These are phyloP conservation scores for Golubevia pallescens DNA, from an alignment of 1,284 basidiomycete species.

Conservation along the genomic window DNA sequence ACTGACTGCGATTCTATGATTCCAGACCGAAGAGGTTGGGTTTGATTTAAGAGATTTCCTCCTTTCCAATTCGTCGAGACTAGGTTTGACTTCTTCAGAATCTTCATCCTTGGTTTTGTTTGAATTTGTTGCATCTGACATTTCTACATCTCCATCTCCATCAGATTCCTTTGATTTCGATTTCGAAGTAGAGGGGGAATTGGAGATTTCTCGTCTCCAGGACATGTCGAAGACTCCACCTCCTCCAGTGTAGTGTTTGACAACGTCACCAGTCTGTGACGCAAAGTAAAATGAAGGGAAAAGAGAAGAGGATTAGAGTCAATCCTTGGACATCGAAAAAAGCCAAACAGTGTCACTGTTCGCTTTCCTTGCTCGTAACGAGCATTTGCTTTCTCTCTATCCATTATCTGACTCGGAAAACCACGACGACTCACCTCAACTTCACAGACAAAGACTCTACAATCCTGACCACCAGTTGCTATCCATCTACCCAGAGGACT, in stretches of 20 bases:
- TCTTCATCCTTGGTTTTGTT: not conserved
- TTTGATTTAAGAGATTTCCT: not conserved
- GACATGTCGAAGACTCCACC: conserved; percentile 36
- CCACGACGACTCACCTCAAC: conserved; percentile 22
- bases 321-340: conserved; percentile 3
- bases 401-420: conserved; percentile 10
- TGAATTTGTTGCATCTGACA: not conserved
- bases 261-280: conserved; percentile 24
- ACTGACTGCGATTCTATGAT: not conserved
- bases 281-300: not conserved
- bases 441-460: conserved; percentile 42
- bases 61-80: not conserved
- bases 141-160: conserved; percentile 5
- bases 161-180: not conserved
- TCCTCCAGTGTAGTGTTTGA: conserved; percentile 35
- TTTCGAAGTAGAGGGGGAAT: not conserved
- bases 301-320: not conserved
- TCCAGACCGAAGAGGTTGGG: not conserved
- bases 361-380: conserved; percentile 1
- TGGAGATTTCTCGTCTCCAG: conserved; percentile 23
- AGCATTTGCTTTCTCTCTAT: conserved; percentile 21
- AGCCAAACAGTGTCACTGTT: too few species aligned
- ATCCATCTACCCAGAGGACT: conserved; percentile 53
- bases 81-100: not conserved
- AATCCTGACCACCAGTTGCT: conserved; percentile 58